Percentiles rank a stretch among this genome's conserved stretches.
Conservation (phyloP, 805 yeast species). For the Komagataella phaffii region DNA sequence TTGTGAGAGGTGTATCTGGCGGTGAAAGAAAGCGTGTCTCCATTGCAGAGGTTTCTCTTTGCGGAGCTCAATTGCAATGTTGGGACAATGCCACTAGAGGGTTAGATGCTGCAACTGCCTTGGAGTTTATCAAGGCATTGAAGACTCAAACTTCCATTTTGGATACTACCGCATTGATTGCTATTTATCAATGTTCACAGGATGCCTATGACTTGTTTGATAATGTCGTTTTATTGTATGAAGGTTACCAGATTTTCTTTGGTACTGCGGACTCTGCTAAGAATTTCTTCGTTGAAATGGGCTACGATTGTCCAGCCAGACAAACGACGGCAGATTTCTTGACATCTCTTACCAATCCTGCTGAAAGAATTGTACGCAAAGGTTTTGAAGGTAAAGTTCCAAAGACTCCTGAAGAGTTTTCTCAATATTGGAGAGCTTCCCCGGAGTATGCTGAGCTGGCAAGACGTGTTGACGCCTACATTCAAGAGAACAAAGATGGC, state of each 20-base stretch:
- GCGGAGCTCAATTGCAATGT: conserved; percentile 30
- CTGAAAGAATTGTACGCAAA: conserved; percentile 14
- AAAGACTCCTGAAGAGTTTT: conserved; percentile 22
- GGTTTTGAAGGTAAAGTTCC: conserved; percentile 24
- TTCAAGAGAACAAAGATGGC: conserved; percentile 4
- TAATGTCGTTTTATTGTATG: conserved; percentile 25
- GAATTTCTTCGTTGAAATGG: conserved; percentile 26
- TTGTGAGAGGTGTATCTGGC: conserved; percentile 52
- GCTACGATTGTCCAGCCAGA: conserved; percentile 30
- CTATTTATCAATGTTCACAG: conserved; percentile 33
- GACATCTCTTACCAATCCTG: conserved; percentile 19
- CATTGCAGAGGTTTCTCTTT: conserved; percentile 37
- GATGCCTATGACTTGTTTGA: conserved; percentile 30
- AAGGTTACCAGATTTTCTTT: conserved; percentile 28
- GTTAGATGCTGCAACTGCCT: conserved; percentile 57
- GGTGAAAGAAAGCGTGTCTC: conserved; percentile 58
- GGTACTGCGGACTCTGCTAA: conserved; percentile 24
- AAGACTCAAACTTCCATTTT: conserved; percentile 39
- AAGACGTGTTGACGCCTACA: conserved; percentile 18
- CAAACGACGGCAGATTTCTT: conserved; percentile 33
- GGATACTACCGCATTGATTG: conserved; percentile 36
- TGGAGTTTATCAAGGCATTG: conserved; percentile 46
- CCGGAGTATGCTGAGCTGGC: conserved; percentile 18
- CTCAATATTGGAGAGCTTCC: conserved; percentile 21
- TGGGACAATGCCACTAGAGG: conserved; percentile 68